Percentiles rank a stretch among this genome's conserved stretches.
Evolutionary conservation across 1,284 basidiomycete genomes (phyloP).

Genomic region (Malassezia caprae): DNA sequence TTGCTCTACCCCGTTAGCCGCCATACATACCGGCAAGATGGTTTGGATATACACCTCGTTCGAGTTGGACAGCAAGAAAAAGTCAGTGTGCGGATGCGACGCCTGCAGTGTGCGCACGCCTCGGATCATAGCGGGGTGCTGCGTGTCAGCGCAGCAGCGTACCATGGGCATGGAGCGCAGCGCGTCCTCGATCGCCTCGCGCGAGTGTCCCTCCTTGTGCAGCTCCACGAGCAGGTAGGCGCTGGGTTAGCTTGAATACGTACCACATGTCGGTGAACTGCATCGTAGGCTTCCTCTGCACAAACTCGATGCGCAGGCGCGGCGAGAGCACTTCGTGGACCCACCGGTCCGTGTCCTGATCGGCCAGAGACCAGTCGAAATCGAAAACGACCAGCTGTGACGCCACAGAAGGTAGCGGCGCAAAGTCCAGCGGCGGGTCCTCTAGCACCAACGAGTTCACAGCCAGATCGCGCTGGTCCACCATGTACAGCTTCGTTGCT

Average conservation of each 20-base stretch:
- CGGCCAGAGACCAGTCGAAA: slow-evolving; percentile 83
- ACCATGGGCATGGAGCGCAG: slow-evolving; percentile 78
- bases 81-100: slow-evolving; percentile 57
- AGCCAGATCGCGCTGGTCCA: slow-evolving; percentile 7
- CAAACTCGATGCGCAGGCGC: slow-evolving; percentile 71
- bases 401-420: slow-evolving; percentile 24
- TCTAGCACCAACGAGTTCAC: slow-evolving; percentile 15
- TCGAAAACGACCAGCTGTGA: slow-evolving; percentile 81
- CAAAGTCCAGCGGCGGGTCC: slow-evolving; percentile 16
- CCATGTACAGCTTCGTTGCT: slow-evolving; percentile 3
- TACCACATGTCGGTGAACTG: slow-evolving; percentile 75
- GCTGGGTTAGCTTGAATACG: neutral
- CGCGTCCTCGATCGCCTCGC: slow-evolving; percentile 65
- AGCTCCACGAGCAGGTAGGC: slow-evolving; percentile 32
- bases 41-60: slow-evolving; percentile 89
- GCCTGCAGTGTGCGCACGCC: slow-evolving; percentile 60
- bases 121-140: slow-evolving; percentile 94
- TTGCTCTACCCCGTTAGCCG: neutral
- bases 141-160: slow-evolving; percentile 47
- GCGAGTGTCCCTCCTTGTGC: slow-evolving; percentile 51
- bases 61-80: slow-evolving; percentile 85
- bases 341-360: slow-evolving; percentile 96
- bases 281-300: slow-evolving; percentile 56
- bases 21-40: slow-evolving; percentile 54
- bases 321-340: slow-evolving; percentile 83